Evolutionary conservation across 331 rosid species (phyloP), one percentile per base, ranked within the genome.

Genomic region (Quercus lobata): DNA sequence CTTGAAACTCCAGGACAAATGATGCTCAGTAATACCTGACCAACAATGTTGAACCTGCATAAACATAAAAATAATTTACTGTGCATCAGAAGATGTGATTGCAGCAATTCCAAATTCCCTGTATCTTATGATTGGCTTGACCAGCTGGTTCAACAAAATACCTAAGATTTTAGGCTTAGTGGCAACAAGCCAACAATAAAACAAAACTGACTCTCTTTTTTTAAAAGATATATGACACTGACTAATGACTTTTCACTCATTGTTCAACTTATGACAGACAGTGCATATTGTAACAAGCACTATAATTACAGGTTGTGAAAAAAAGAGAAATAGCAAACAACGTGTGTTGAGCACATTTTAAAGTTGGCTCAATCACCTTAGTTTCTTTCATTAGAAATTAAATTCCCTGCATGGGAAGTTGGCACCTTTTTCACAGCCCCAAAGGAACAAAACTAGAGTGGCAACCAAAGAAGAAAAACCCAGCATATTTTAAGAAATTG

Each of bases 41-140:
- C 99, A 84, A 93, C 97, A 79, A 95, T 93, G 88, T 95, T 93
- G 94, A 95, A 95, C 98, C 99, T 95, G 96, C 91, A 75, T 74
- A 82, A 69, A 84, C 69, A 52, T 57, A 73, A 77, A 37, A 86
- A 80, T 18, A 75, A 82, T 78, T 17, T 37, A 74, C 72, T 58
- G 24, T 34, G 44, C 57, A 77, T 84, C 74, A 85, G 88, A 84
- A 15, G 34, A 80, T 56, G 29, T 56, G 19, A 65, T 29, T 25
- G 35, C 29, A 78, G 74, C 54, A 76, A 81, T 74, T 57, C 49
- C 58, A 82, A 77, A 44, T 52, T 35, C 66, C 78, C 56, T 18
- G 69, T 79, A 46, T 65, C 53, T 57, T 57, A 37, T 41, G 46
- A 37, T 30, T 62, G 34, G 29, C 56, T 62, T 53, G 76, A 65